These are phyloP conservation scores for Candida verbasci DNA, from an alignment of 805 yeast species.

Conservation along the genomic window DNA sequence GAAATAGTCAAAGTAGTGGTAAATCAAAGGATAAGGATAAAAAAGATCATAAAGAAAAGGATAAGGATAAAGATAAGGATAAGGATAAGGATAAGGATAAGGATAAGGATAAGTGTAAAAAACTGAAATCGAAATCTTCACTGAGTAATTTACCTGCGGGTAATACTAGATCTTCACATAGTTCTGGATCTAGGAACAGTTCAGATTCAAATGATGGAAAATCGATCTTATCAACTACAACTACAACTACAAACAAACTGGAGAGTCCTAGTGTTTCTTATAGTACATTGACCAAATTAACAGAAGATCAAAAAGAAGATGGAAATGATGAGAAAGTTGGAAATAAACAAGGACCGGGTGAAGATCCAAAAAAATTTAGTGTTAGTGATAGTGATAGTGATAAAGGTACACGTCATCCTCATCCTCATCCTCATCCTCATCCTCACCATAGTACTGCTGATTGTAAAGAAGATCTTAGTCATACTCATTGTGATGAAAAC, in stretches of 20 bases:
- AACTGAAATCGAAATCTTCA: neutral
- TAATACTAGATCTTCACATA: neutral
- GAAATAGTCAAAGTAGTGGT: constrained; percentile 4
- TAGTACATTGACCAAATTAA: neutral
- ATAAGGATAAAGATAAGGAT: constrained; percentile 15
- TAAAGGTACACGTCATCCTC: too few species aligned
- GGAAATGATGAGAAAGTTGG: neutral
- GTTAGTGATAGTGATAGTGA: neutral
- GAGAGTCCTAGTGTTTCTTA: neutral
- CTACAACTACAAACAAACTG: neutral
- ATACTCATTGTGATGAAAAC: neutral
- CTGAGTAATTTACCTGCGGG: neutral
- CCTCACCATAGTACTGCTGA: too few species aligned
- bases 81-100: constrained; percentile 7
- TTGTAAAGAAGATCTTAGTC: neutral
- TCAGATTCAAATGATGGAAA: neutral
- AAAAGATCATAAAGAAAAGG: constrained; percentile 4
- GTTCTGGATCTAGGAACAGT: constrained; percentile 4
- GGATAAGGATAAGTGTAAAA: neutral
- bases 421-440: too few species aligned
- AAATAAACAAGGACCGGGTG: neutral
- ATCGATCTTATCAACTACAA: neutral
- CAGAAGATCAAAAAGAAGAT: neutral
- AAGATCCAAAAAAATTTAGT: neutral
- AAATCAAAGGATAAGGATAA: constrained; percentile 8